Evolutionary conservation across 108 stramenopile genomes (phyloP).

Genomic region (Nitzschia sp.): DNA sequence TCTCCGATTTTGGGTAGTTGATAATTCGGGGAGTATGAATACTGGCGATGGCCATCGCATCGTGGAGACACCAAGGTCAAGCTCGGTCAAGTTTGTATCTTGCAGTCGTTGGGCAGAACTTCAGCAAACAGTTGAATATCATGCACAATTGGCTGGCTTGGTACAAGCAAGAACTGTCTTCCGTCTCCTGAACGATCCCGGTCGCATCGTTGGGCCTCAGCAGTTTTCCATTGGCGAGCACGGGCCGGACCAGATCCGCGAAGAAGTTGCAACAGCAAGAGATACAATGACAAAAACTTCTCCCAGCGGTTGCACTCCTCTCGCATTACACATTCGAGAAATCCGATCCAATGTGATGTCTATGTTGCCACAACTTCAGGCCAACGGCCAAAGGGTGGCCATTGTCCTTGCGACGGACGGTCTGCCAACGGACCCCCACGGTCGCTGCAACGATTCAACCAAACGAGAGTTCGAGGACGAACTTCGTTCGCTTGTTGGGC

Average conservation of each 20-base stretch:
- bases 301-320: slow-evolving; percentile 78
- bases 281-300: slow-evolving; percentile 52
- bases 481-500: slow-evolving; percentile 63
- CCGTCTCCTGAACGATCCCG: slow-evolving; percentile 63
- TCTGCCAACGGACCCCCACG: slow-evolving; percentile 68
- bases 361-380: slow-evolving; percentile 43
- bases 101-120: slow-evolving; percentile 69
- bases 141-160: slow-evolving; percentile 50
- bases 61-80: slow-evolving; percentile 36
- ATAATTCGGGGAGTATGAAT: slow-evolving; percentile 71
- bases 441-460: slow-evolving; percentile 24
- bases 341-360: slow-evolving; percentile 60
- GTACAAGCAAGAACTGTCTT: slow-evolving; percentile 51
- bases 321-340: slow-evolving; percentile 66
- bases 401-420: slow-evolving; percentile 88
- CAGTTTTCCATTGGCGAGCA: slow-evolving; percentile 55
- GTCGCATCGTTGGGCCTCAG: slow-evolving; percentile 40
- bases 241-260: slow-evolving; percentile 21
- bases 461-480: slow-evolving; percentile 44
- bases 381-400: slow-evolving; percentile 69
- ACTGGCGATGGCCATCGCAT: slow-evolving; percentile 78
- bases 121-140: slow-evolving; percentile 58
- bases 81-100: slow-evolving; percentile 36
- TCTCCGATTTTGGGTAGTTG: slow-evolving; percentile 58
- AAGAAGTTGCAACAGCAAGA: slow-evolving; percentile 48